Base-by-base conservation (phyloP, 352 stramenopile genomes). In the Globisporangium takayamanum region DNA sequence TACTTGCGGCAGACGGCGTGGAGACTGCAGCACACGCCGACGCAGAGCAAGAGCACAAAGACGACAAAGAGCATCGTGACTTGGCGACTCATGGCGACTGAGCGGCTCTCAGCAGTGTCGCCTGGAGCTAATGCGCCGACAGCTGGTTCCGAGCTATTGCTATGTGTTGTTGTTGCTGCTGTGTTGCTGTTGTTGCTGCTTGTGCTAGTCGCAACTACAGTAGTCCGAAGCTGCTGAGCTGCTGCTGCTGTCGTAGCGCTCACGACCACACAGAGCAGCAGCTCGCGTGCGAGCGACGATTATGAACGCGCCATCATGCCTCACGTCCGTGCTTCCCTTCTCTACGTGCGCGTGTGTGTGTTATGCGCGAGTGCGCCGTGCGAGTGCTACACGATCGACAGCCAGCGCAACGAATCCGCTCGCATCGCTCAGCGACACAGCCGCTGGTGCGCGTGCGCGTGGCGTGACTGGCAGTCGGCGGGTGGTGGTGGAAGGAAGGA, bases 31-130 rank as follows among this genome's bases (percentile, higher is more conserved):
- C 70, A 53, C 2, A 70, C 42, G 28, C 71, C 53, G 12, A 71
- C 25, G 18, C 66, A 44, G 18, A 84, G 58, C 45, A 84, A 41
- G 12, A 78, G 14, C 28, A 72, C 33, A 44, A 79, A 79, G 8
- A 79, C 55, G 25, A 78, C 47, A 20, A 78, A 56, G 44, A 76
- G 45, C 51, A 74, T 64, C 12, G 48, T 73, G 25, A 74, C 50
- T 20, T 76, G 57, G 10, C 73, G 57, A 16, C 60, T 60, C 49
- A 66, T 36, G n/a, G 53, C 39, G 57, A 59, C n/a, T 20, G 51
- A 33, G 37, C 14, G 41, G 14, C 15, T 47, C 14, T 47, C 41
- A 7, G 41, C 12, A 18, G 41, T 37, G 20, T 30, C 51, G 10
- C 5, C 22, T 16, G 50, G 12, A n/a, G 36, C 8, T 26, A 30